Percentiles rank a stretch among this genome's conserved stretches.
Evolutionary conservation across 495 filamentous ascomycete species (phyloP).

Genomic region (Astrothelium macrocarpum): DNA sequence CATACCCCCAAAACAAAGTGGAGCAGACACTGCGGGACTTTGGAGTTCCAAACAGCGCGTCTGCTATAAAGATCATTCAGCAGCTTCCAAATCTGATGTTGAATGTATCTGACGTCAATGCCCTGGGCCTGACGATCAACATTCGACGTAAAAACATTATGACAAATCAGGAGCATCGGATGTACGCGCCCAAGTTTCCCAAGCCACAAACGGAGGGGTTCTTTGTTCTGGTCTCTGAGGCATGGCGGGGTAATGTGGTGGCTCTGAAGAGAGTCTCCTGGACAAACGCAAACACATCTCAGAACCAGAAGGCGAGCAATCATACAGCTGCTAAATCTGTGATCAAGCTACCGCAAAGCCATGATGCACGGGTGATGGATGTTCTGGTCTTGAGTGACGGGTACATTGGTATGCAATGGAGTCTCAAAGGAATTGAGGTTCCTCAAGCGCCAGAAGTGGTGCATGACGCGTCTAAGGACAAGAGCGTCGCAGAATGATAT

Average conservation of each 20-base stretch:
- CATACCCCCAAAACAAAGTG: slow-evolving; percentile 30
- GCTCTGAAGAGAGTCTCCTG: slow-evolving; percentile 80
- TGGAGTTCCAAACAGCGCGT: slow-evolving; percentile 20
- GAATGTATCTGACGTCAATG: slow-evolving; percentile 47
- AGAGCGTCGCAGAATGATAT: neutral
- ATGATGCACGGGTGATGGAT: slow-evolving; percentile 47
- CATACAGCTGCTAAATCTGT: slow-evolving; percentile 42
- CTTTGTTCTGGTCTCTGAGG: slow-evolving; percentile 68
- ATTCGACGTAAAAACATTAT: slow-evolving; percentile 55
- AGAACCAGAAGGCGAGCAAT: slow-evolving; percentile 23
- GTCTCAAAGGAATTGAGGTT: slow-evolving; percentile 43
- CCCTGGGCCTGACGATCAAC: slow-evolving; percentile 51
- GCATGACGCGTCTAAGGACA: slow-evolving; percentile 28
- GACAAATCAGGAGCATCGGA: slow-evolving; percentile 49
- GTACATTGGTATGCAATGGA: slow-evolving; percentile 74
- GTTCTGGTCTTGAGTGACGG: slow-evolving; percentile 72
- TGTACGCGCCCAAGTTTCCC: slow-evolving; percentile 81
- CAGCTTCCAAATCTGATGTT: slow-evolving; percentile 62
- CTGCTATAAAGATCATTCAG: slow-evolving; percentile 42
- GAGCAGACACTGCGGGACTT: slow-evolving; percentile 22
- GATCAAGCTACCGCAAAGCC: slow-evolving; percentile 52
- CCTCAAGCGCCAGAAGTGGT: slow-evolving; percentile 32
- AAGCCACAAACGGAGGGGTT: slow-evolving; percentile 93
- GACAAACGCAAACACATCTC: slow-evolving; percentile 26
- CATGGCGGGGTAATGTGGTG: slow-evolving; percentile 59